Evolutionary conservation across 2,329 filamentous ascomycete genomes (phyloP).

Genomic region (Cladosporium sp.): DNA sequence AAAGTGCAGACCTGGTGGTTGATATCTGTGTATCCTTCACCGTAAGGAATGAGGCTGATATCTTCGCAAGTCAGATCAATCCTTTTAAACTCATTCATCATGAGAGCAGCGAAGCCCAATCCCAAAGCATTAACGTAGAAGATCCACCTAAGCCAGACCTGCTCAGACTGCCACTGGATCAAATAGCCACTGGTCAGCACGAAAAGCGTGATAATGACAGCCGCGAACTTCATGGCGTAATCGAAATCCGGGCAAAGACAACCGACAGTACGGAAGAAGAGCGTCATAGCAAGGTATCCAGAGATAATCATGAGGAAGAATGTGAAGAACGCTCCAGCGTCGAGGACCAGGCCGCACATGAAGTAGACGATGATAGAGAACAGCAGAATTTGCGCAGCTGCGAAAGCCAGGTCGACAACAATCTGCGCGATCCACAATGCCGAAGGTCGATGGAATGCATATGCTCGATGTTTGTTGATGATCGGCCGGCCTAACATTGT

Average conservation of each 20-base stretch:
- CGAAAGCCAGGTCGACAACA: slow-evolving; percentile 70
- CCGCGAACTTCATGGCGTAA: slow-evolving; percentile 77
- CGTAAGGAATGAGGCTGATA: slow-evolving; percentile 70
- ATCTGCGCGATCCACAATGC: slow-evolving; percentile 84
- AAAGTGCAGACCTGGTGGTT: slow-evolving; percentile 80
- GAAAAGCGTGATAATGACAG: slow-evolving; percentile 78
- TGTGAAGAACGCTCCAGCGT: slow-evolving; percentile 75
- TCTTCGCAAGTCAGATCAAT: slow-evolving; percentile 69
- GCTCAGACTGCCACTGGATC: slow-evolving; percentile 74
- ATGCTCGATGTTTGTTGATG: slow-evolving; percentile 81
- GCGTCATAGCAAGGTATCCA: slow-evolving; percentile 62
- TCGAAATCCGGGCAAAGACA: slow-evolving; percentile 80
- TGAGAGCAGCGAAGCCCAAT: slow-evolving; percentile 73
- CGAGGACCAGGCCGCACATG: slow-evolving; percentile 69
- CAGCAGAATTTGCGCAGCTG: slow-evolving; percentile 68
- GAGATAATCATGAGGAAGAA: slow-evolving; percentile 60
- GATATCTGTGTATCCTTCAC: slow-evolving; percentile 69
- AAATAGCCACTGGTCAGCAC: slow-evolving; percentile 80
- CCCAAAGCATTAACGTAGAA: slow-evolving; percentile 76
- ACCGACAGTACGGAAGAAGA: slow-evolving; percentile 75
- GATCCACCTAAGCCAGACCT: slow-evolving; percentile 79
- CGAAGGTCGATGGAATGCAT: slow-evolving; percentile 79
- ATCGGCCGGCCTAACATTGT: slow-evolving; percentile 77
- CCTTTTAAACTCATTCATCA: slow-evolving; percentile 82
- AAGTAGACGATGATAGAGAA: slow-evolving; percentile 80